Evolutionary conservation across 2,329 filamentous ascomycete species (phyloP).

Genomic region (Curvularia lunata): DNA sequence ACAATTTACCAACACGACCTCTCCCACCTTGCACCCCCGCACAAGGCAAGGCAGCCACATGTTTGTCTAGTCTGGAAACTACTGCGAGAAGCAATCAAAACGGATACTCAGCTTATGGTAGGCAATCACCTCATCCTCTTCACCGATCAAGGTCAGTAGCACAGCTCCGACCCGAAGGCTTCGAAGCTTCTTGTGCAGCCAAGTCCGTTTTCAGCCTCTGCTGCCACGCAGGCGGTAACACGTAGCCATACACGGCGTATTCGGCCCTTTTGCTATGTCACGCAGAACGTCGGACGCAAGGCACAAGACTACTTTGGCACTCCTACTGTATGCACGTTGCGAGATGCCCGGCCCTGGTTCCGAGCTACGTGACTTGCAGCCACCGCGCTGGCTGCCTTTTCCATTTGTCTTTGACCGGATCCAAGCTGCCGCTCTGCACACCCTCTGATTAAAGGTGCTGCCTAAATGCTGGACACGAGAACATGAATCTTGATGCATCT

Average conservation of each 20-base stretch:
- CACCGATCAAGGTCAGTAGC: conserved; percentile 27
- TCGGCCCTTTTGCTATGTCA: conserved; percentile 17
- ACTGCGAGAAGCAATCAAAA: conserved; percentile 3
- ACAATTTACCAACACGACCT: conserved; percentile 2
- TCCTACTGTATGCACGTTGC: conserved; percentile 4
- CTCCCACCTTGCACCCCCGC: conserved; percentile 8
- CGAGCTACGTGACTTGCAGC: conserved; percentile 6
- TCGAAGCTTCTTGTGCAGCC: conserved; percentile 5
- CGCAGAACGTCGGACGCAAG: conserved; percentile 18
- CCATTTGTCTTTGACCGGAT: neutral
- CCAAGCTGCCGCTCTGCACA: neutral
- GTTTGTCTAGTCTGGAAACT: neutral
- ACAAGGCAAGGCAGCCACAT: conserved; percentile 6
- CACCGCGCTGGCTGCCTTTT: neutral
- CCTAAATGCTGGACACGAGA: neutral
- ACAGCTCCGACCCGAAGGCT: conserved; percentile 26
- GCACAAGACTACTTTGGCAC: conserved; percentile 12
- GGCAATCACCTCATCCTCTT: conserved; percentile 7
- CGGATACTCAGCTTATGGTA: conserved; percentile 15
- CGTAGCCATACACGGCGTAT: conserved; percentile 7
- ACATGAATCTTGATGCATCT: neutral
- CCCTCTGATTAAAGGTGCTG: neutral
- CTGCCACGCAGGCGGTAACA: conserved; percentile 13
- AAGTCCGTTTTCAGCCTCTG: conserved; percentile 14
- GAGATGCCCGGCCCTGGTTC: conserved; percentile 2